Conservation (phyloP, 2,329 filamentous ascomycete genomes). For the Talaromyces sp. region DNA sequence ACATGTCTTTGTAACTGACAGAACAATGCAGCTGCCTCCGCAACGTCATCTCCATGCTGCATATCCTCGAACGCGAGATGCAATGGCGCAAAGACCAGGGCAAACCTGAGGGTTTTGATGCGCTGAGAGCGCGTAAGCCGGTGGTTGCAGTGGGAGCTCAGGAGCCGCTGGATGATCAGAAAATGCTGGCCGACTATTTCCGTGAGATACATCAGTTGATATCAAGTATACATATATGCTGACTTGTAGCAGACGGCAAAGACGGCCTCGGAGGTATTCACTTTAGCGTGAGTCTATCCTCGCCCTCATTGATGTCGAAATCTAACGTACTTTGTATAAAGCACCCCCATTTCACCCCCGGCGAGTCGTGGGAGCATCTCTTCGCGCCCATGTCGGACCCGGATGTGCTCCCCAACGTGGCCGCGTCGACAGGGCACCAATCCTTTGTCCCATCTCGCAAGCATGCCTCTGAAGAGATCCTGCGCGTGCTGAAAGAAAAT, state of each 20-base stretch:
- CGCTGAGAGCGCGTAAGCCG: constrained; percentile 67
- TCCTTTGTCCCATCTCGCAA: constrained; percentile 70
- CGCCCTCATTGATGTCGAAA: not conserved
- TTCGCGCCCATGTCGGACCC: constrained; percentile 48
- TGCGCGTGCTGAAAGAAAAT: constrained; percentile 77
- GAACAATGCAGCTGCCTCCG: constrained; percentile 67
- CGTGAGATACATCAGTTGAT: constrained; percentile 50
- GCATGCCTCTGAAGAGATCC: constrained; percentile 76
- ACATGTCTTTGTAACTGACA: not conserved
- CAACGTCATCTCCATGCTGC: constrained; percentile 85
- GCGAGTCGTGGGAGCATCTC: constrained; percentile 66
- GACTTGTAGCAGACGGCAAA: constrained; percentile 55
- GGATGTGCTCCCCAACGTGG: constrained; percentile 7
- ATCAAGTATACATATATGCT: not conserved
- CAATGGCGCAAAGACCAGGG: constrained; percentile 71
- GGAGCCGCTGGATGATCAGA: constrained; percentile 76
- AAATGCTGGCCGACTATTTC: constrained; percentile 78
- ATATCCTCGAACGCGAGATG: constrained; percentile 83
- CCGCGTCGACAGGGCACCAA: constrained; percentile 28
- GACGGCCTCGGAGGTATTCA: constrained; percentile 77
- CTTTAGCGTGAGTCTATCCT: constrained; percentile 31
- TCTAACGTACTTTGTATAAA: constrained; percentile 20
- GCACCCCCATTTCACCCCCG: constrained; percentile 67
- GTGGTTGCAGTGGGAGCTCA: constrained; percentile 82
- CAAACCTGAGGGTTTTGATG: constrained; percentile 63